Evolutionary conservation across 441 rosid genomes (phyloP).

Genomic region (Pelargonium cotyledonis): DNA sequence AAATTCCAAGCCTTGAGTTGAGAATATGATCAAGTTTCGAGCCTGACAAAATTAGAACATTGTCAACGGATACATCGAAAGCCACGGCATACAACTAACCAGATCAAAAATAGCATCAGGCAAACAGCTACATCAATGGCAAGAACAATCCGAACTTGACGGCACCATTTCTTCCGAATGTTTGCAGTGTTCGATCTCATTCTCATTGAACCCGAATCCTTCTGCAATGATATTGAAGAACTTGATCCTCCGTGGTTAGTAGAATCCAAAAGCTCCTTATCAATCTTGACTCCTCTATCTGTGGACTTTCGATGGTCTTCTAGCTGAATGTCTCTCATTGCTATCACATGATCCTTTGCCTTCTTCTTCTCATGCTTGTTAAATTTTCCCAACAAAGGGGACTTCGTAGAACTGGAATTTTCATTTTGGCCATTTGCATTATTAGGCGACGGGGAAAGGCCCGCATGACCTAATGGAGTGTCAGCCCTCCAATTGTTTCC

Average conservation of each 20-base stretch:
- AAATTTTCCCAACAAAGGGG: slow-evolving; percentile 56
- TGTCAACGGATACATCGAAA: slow-evolving; percentile 41
- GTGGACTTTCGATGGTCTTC: slow-evolving; percentile 52
- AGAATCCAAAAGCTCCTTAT: slow-evolving; percentile 33
- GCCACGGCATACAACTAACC: slow-evolving; percentile 65
- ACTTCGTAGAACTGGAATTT: slow-evolving; percentile 50
- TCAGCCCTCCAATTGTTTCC: slow-evolving; percentile 33
- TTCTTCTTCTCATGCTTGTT: slow-evolving; percentile 65
- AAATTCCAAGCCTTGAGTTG: neutral
- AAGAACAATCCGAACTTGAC: slow-evolving; percentile 61
- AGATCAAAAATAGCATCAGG: slow-evolving; percentile 44
- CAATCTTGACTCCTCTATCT: slow-evolving; percentile 47
- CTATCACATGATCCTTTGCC: slow-evolving; percentile 51
- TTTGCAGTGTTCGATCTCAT: slow-evolving; percentile 48
- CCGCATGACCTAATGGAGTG: slow-evolving; percentile 27
- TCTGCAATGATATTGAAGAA: slow-evolving; percentile 44
- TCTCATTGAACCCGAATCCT: slow-evolving; percentile 58
- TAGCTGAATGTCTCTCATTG: slow-evolving; percentile 50
- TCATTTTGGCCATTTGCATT: slow-evolving; percentile 40
- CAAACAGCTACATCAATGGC: slow-evolving; percentile 72
- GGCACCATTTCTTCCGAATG: slow-evolving; percentile 64
- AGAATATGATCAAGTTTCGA: neutral
- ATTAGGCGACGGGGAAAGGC: slow-evolving; percentile 43
- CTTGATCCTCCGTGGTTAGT: slow-evolving; percentile 33
- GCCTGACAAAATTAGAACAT: neutral